Base-by-base conservation (phyloP, 768 basidiomycete species). In the Lentinula raphanica region DNA sequence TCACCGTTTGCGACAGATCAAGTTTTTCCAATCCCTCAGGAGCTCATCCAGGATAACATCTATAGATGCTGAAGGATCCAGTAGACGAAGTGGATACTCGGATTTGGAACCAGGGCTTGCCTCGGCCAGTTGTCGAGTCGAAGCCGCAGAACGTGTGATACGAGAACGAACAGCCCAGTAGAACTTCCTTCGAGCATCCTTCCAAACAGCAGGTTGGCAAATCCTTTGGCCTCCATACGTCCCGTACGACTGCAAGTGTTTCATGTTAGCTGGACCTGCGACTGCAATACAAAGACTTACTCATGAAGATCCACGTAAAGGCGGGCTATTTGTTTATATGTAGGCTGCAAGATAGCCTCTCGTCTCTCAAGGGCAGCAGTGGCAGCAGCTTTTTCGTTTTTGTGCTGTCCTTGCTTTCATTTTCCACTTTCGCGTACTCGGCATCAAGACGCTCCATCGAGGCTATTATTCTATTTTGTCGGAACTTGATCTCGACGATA, bases 201-300 rank as follows among this genome's bases (percentile, higher is more conserved):
- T 92, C 94, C 94, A 98, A 48, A 86, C 82, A 28, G 85, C 79
- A 19, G 92, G 79, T 87, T 88, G 7, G 95, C 95, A 63, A 94
- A 94, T 15, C 92, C 94, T 74, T 98, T 98, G 25, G 95, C 95
- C 73, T 96, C 92, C 94, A 97, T 96, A 48, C 94, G 92, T 49
- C 94, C 94, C 45, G 85, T 82, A 49, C 94, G 92, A 72, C 94
- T 96, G 25, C 32, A 51, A 6, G 13, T 7, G 38, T 13, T 44
- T 21, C 6, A 35, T 28, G 28, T 48, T 21, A 66, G 58, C 58
- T 57, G 42, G n/a, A 61, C 39, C 11, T 8, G 38, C 56, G 21
- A 54, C 65, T 60, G 19, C 46, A 32, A 53, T 13, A 28, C 49
- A 31, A 57, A 32, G 45, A 78, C 91, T 68, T 71, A 94, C 92